phyloP scores from a whole-genome alignment of 1,139 yeast genomes.

The Zygoascus sp. region DNA sequence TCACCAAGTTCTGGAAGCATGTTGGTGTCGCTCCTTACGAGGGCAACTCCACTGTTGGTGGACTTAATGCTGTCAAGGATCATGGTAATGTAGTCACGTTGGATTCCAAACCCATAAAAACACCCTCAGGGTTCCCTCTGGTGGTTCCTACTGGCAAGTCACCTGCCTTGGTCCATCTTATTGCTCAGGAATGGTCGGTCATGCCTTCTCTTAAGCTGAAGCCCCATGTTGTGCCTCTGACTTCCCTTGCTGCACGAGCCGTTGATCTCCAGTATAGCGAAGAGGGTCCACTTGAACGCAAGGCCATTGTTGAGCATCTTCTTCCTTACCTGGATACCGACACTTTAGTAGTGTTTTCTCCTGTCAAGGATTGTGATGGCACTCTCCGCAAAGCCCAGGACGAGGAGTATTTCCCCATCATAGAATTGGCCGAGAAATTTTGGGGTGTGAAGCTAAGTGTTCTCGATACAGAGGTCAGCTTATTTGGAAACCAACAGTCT shows the following conservation, averaged over 20 bases:
- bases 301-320: constrained; percentile 35
- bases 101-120: constrained; percentile 72
- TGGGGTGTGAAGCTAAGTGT: constrained; percentile 49
- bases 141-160: constrained; percentile 56
- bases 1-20: constrained; percentile 80
- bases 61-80: constrained; percentile 21
- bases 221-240: constrained; percentile 77
- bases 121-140: constrained; percentile 75
- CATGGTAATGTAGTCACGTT: constrained; percentile 52
- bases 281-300: constrained; percentile 25
- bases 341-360: constrained; percentile 81
- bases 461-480: constrained; percentile 80
- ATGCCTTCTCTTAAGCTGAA: constrained; percentile 68
- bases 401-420: constrained; percentile 68
- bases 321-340: constrained; percentile 89
- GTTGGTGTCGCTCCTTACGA: constrained; percentile 45
- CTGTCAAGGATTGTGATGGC: constrained; percentile 80
- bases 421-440: constrained; percentile 60
- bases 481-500: constrained; percentile 73
- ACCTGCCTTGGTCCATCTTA: constrained; percentile 56
- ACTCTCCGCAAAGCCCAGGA: constrained; percentile 70
- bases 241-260: constrained; percentile 82
- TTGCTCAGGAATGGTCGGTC: constrained; percentile 85
- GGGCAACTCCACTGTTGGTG: constrained; percentile 4
- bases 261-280: constrained; percentile 47